Evolutionary conservation across 2,329 filamentous ascomycete species (phyloP).

Genomic region (Epichloe baconii): DNA sequence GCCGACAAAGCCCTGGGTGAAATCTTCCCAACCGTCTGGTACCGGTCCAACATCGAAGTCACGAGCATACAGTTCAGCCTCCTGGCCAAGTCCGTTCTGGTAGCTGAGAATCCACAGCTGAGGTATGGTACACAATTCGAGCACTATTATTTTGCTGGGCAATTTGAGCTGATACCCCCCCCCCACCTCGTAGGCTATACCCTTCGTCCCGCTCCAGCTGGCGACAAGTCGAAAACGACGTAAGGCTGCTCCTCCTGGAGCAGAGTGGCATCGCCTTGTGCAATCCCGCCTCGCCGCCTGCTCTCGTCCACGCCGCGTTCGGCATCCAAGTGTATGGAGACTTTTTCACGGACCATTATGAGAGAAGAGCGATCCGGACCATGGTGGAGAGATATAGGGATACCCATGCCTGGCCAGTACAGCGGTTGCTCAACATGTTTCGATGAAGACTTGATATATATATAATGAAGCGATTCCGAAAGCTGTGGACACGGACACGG

Average conservation of each 20-base stretch:
- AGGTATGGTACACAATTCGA: constrained; percentile 13
- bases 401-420: constrained; percentile 26
- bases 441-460: neutral
- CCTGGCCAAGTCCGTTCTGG: constrained; percentile 26
- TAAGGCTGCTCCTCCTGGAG: constrained; percentile 23
- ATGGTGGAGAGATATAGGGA: constrained; percentile 33
- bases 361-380: constrained; percentile 22
- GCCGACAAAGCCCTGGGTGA: constrained; percentile 25
- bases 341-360: constrained; percentile 27
- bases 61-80: constrained; percentile 27
- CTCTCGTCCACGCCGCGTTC: constrained; percentile 25
- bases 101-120: constrained; percentile 25
- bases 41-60: constrained; percentile 24
- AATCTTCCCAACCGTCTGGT: constrained; percentile 28
- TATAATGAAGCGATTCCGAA: neutral
- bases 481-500: neutral
- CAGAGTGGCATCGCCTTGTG: constrained; percentile 28
- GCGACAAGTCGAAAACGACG: constrained; percentile 25
- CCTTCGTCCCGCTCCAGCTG: constrained; percentile 18
- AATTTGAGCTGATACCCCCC: too few relatives aligned
- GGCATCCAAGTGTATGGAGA: constrained; percentile 29
- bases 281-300: constrained; percentile 24
- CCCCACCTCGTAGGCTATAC: neutral
- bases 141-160: too few relatives aligned
- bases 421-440: constrained; percentile 24